Evolutionary conservation across 257 asterid genomes (phyloP).

Genomic region (Dorcoceras hygrometricum): DNA sequence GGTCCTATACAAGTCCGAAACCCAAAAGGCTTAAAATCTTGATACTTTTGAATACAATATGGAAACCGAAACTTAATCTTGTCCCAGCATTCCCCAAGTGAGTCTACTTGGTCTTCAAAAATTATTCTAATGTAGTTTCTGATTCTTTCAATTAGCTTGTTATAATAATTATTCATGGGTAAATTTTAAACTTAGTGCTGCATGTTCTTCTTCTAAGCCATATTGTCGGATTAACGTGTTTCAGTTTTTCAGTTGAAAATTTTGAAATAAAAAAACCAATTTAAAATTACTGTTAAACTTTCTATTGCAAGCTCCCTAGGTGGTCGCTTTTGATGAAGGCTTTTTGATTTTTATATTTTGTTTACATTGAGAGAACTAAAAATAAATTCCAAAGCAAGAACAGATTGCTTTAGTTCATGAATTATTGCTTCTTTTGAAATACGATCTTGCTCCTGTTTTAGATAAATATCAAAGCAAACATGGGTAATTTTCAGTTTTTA

Average conservation of each 20-base stretch:
- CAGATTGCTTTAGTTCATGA: neutral
- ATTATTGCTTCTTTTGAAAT: neutral
- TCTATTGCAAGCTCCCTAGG: no score
- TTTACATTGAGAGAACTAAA: neutral
- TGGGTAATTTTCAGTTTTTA: neutral
- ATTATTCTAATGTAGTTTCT: neutral
- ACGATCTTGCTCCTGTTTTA: neutral
- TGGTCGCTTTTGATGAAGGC: neutral
- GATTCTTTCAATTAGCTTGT: neutral
- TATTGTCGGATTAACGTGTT: neutral
- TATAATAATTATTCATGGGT: neutral
- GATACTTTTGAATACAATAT: no score
- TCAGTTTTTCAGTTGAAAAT: neutral
- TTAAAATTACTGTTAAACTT: neutral
- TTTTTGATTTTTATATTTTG: no score
- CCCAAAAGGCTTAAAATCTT: no score
- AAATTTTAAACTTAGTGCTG: neutral
- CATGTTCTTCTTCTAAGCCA: neutral
- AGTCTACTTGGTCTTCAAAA: no score
- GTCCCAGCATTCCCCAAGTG: no score
- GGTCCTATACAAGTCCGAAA: no score
- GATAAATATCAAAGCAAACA: neutral
- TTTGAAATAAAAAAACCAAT: neutral
- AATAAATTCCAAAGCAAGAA: neutral
- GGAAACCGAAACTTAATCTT: no score